Base-by-base conservation (phyloP, 2,329 filamentous ascomycete genomes). In the Thielaviopsis punctulata region DNA sequence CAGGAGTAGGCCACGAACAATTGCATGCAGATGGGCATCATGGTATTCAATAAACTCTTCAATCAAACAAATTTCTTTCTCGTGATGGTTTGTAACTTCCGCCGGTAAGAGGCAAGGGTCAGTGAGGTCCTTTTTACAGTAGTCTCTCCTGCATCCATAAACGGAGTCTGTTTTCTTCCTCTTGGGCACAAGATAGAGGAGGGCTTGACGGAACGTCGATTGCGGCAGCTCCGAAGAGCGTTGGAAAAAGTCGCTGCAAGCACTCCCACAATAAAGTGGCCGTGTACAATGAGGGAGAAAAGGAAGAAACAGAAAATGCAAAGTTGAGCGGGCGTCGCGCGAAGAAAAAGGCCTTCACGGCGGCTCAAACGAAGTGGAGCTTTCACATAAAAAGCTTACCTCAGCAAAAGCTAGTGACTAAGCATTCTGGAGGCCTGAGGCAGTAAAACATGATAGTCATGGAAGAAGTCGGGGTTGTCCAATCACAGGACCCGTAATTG, bases 111-210 rank as follows among this genome's bases (percentile, higher is more conserved):
- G 75, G 73, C 75, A 73, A 60, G 69, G 73, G 68, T 78, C 77
- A 77, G 71, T 60, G 73, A 78, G 71, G 67, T 66, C 36, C 48
- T 41, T 52, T 41, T 65, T 64, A 64, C 57, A 66, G 65, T 71
- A n/a, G 33, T 75, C 76, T 82, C 69, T 70, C 75, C 74, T 77
- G 77, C 76, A 80, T 82, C 79, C 79, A 82, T 79, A 80, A 79
- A 66, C 77, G 77, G 77, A 73, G 77, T 78, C 64, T 49, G 30
- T 52, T 49, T 25, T 50, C 51, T 71, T 70, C 55, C 63, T 82
- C 79, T 80, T 62, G 79, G 73, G 70, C 76, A 80, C 76, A 80
- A 76, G 77, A 82, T 82, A 82, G 79, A 82, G 79, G 76, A 76
- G 70, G 70, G 77, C 77, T 79, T 73, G 75, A 80, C 65, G 66